phyloP scores from a whole-genome alignment of 2,329 filamentous ascomycete species.

The Aureobasidium vineae region DNA sequence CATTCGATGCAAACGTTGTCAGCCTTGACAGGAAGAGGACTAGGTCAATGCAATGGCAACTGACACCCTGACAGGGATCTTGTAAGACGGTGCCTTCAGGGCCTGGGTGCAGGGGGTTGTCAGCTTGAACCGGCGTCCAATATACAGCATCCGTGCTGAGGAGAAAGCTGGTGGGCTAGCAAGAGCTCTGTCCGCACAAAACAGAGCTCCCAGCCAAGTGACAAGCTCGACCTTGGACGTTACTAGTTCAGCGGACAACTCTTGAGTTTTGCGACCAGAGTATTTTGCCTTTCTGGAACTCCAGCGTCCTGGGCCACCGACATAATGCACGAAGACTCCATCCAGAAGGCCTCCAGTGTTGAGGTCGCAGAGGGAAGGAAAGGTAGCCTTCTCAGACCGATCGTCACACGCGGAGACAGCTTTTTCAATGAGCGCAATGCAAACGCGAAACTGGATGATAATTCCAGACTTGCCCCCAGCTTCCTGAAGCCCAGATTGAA shows the following conservation, averaged over 20 bases:
- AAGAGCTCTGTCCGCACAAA: background rate
- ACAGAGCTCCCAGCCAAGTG: background rate
- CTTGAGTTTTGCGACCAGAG: background rate
- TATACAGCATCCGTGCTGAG: background rate
- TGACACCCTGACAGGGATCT: background rate
- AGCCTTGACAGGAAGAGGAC: background rate
- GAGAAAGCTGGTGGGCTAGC: background rate
- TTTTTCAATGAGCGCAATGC: background rate
- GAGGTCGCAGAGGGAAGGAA: background rate
- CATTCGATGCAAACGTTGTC: slow-evolving; percentile 22
- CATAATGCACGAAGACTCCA: slow-evolving; percentile 1
- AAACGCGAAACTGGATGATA: background rate
- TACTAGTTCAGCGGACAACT: background rate
- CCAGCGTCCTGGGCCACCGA: background rate
- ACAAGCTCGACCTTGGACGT: background rate
- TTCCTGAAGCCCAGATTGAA: background rate
- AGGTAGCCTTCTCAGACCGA: background rate
- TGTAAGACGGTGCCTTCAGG: background rate
- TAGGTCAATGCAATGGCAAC: background rate
- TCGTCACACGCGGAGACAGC: background rate
- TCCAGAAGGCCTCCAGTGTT: background rate
- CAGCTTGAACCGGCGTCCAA: background rate
- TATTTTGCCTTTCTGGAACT: background rate
- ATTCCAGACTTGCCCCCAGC: background rate
- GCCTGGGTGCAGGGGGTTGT: background rate